Conservation (phyloP, 2,329 filamentous ascomycete genomes). For the Fusarium musae region DNA sequence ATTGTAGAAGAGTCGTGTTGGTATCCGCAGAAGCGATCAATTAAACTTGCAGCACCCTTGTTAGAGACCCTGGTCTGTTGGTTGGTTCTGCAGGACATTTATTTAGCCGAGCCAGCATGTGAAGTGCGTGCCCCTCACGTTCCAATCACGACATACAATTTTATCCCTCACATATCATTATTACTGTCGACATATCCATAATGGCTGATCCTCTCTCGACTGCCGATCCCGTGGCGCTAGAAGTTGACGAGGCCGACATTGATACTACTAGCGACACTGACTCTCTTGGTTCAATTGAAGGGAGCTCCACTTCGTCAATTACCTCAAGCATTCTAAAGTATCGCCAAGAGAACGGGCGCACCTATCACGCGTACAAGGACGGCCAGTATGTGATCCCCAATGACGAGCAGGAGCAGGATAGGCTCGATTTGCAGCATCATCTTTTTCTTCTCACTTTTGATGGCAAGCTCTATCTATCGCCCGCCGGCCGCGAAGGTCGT, state of each 20-base stretch:
- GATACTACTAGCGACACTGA: not conserved
- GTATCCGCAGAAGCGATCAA: not conserved
- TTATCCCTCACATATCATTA: not conserved
- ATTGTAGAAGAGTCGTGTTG: not conserved
- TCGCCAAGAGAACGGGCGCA: slow-evolving; percentile 44
- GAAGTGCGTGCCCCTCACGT: not conserved
- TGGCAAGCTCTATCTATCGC: slow-evolving; percentile 36
- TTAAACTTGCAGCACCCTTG: not conserved
- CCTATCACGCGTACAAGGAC: slow-evolving; percentile 46
- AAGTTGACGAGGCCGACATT: slow-evolving; percentile 3
- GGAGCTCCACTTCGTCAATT: slow-evolving; percentile 35
- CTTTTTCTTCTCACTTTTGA: slow-evolving; percentile 45
- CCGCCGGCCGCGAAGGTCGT: slow-evolving; percentile 25
- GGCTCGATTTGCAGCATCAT: slow-evolving; percentile 39
- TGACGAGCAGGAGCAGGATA: slow-evolving; percentile 30
- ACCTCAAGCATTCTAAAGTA: slow-evolving; percentile 39
- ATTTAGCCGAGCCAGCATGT: not conserved
- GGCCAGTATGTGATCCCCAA: slow-evolving; percentile 34
- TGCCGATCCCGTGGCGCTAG: not conserved
- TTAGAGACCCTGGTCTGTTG: not conserved
- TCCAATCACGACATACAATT: not conserved
- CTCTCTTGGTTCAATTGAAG: not conserved
- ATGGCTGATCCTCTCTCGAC: not conserved
- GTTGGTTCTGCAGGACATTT: not conserved
- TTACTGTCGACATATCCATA: not conserved